Evolutionary conservation across 495 filamentous ascomycete genomes (phyloP).

Genomic region (Daldinia concentrica): DNA sequence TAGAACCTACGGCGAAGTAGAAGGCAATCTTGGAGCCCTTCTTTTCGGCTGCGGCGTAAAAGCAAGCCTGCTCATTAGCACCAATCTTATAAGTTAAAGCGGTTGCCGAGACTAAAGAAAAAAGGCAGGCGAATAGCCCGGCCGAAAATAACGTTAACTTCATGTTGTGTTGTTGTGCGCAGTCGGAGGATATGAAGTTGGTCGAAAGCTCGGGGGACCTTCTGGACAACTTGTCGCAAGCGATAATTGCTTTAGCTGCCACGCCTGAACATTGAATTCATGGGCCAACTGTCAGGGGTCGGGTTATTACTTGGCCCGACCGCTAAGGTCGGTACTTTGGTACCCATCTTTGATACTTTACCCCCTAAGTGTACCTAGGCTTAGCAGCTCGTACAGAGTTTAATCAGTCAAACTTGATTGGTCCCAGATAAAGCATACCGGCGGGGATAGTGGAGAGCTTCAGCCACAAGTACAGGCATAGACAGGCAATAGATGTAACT

Average conservation of each 20-base stretch:
- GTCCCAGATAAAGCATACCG: conserved; percentile 2
- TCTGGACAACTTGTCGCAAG: conserved; percentile 44
- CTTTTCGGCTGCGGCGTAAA: conserved; percentile 81
- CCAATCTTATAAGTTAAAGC: conserved; percentile 93
- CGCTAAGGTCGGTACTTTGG: neutral
- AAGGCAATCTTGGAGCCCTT: conserved; percentile 91
- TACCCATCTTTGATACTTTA: too few species aligned
- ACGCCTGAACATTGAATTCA: conserved; percentile 16
- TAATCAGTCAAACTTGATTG: conserved; percentile 25
- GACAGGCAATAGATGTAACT: conserved; percentile 4
- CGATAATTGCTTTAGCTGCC: conserved; percentile 8
- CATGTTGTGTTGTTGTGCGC: conserved; percentile 52
- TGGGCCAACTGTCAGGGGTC: conserved; percentile 19
- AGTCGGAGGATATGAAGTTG: conserved; percentile 29
- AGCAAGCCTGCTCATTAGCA: conserved; percentile 94
- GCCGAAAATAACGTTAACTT: conserved; percentile 57
- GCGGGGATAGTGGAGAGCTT: conserved; percentile 34
- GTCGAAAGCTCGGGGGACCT: conserved; percentile 9
- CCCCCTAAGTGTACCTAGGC: neutral
- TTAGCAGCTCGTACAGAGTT: neutral
- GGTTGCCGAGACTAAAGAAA: conserved; percentile 73
- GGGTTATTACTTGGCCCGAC: conserved; percentile 30
- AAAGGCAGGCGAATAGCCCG: conserved; percentile 72
- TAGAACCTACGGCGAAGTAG: conserved; percentile 88
- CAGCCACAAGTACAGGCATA: conserved; percentile 36